Evolutionary conservation across 148 eudicot species (phyloP).

Genomic region (Amaranthus hypochondriacus): DNA sequence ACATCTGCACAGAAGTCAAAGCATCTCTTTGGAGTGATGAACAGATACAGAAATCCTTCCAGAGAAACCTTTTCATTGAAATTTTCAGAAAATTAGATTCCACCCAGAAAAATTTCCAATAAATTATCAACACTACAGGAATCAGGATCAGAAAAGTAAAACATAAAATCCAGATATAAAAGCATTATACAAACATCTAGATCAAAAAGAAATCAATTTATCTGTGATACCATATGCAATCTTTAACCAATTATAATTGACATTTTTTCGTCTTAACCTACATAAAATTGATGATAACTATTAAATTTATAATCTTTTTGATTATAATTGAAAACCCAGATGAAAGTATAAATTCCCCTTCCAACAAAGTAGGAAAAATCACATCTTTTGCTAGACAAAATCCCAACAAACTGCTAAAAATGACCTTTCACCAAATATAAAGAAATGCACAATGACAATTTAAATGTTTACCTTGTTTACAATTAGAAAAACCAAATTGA

Average conservation of each 20-base stretch:
- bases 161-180: not conserved
- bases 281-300: not conserved
- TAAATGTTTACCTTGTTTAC: constrained; percentile 22
- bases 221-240: not conserved
- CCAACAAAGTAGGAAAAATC: not conserved
- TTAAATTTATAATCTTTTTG: constrained; percentile 16
- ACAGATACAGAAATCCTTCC: constrained; percentile 9
- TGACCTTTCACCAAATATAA: constrained; percentile 12
- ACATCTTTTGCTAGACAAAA: not conserved
- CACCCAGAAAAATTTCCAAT: constrained; percentile 5
- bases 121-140: not conserved
- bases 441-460: constrained; percentile 12
- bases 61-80: not conserved
- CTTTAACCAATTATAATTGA: not conserved
- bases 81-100: constrained; percentile 2
- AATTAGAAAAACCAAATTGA: constrained; percentile 18
- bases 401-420: constrained; percentile 11
- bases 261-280: not conserved
- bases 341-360: not conserved
- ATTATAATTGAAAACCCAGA: constrained; percentile 23
- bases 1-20: constrained; percentile 13
- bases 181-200: constrained; percentile 17
- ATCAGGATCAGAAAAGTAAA: not conserved
- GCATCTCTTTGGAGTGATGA: constrained; percentile 6
- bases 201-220: constrained; percentile 13